Evolutionary conservation across 768 basidiomycete species (phyloP), one percentile per base, ranked within the genome.

Genomic region (Postia placenta): DNA sequence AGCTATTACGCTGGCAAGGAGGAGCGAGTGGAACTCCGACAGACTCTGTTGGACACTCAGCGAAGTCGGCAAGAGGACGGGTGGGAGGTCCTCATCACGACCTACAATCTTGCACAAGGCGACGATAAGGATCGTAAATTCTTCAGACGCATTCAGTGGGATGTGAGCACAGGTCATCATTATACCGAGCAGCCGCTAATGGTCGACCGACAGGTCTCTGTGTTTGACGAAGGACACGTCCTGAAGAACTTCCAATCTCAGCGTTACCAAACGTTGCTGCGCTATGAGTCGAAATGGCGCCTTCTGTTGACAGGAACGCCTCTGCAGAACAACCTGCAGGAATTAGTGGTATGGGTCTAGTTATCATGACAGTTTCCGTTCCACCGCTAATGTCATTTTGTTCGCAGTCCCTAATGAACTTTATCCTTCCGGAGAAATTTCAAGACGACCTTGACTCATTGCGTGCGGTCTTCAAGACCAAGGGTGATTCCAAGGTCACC

Each of bases 201-300:
- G 20, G 33, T 1, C 20, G 2, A 6, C 17, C 19, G 24, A 23
- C 57, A 98, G 95, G 87, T 83, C 26, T 92, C 90, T 57, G 83
- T 98, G 42, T 98, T 89, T 59, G 96, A 99, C 60, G 96, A 99
- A 66, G 96, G 96, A 1, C 96, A 99, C 63, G 83, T 93, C 45
- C 73, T 99, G 54, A 99, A 99, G 72, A 99, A 97, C 62, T 94
- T 90, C 66, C 87, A 94, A 56, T 95, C 92, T n/a, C 92, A 96
- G 60, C 87, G 94, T 19, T 98, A 99, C 64, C 84, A 88, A 61
- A 80, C 90, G 9, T 69, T 99, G 12, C 72, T 98, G 57, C 85
- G 83, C 61, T 89, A 91, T 61, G 79, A 83, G 15, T 87, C 91
- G 1, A 79, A 78, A 37, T 99, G 96, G 95, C 77, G 93, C 30